These are phyloP conservation scores for Castanea sativa DNA, from an alignment of 306 rosid species.

Conservation along the genomic window DNA sequence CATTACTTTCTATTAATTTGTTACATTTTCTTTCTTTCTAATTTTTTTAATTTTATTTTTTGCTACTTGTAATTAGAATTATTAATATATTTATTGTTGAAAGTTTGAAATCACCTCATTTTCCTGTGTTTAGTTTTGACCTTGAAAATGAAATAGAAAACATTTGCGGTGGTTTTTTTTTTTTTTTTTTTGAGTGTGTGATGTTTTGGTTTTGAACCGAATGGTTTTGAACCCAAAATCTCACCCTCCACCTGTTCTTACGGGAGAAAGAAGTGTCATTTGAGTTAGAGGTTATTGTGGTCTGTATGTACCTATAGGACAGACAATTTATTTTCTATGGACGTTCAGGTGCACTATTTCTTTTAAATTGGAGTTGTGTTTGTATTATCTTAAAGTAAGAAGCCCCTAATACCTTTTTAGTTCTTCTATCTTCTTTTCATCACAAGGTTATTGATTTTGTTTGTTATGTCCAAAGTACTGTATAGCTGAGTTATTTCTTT, in stretches of 20 bases:
- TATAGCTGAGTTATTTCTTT: slow-evolving; percentile 2
- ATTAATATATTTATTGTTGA: no score
- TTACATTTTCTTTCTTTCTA: no score
- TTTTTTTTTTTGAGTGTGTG: no score
- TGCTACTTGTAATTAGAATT: neutral
- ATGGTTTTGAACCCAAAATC: no score
- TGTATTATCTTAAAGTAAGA: neutral
- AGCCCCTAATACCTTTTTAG: neutral
- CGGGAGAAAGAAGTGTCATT: no score
- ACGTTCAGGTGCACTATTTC: neutral
- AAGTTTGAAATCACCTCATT: no score
- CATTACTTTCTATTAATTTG: no score
- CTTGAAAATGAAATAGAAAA: no score
- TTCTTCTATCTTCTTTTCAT: neutral
- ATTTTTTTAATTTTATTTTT: neutral
- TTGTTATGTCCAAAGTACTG: neutral
- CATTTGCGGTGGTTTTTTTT: no score
- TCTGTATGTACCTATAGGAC: neutral
- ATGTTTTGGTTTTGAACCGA: no score
- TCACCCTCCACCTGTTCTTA: no score
- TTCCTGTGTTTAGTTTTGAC: no score
- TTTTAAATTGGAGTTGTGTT: neutral
- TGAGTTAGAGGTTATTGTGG: neutral
- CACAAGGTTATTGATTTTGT: neutral
- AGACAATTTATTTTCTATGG: neutral